phyloP scores from a whole-genome alignment of 768 basidiomycete genomes.

The Multifurca ochricompacta region DNA sequence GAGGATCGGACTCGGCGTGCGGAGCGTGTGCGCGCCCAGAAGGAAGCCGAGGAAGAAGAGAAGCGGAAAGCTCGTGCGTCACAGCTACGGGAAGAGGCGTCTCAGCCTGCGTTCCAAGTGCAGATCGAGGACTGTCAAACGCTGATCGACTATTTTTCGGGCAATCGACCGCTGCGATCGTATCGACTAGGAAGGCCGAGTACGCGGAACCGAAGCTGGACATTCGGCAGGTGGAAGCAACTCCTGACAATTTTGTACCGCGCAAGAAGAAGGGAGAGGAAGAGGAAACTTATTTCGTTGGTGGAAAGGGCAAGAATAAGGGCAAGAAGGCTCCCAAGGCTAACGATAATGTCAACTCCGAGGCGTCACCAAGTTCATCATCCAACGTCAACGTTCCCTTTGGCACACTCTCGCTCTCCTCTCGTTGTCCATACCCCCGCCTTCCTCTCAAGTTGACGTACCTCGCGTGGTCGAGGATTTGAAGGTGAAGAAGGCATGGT shows the following conservation, averaged over 20 bases:
- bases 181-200: constrained; percentile 37
- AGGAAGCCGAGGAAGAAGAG: constrained; percentile 65
- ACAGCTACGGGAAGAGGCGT: constrained; percentile 84
- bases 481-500: constrained; percentile 93
- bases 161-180: constrained; percentile 47
- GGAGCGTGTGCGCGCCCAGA: constrained; percentile 68
- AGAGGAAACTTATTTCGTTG: constrained; percentile 74
- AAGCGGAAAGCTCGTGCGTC: constrained; percentile 76
- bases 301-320: constrained; percentile 52
- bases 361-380: constrained; percentile 30
- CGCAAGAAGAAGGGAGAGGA: constrained; percentile 93
- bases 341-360: constrained; percentile 26
- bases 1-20: constrained; percentile 83
- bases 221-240: constrained; percentile 71
- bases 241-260: constrained; percentile 57
- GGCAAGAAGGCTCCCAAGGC: constrained; percentile 46
- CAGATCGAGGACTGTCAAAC: constrained; percentile 97
- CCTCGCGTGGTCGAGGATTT: constrained; percentile 83
- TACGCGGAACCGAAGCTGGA: constrained; percentile 75
- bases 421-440: constrained; percentile 83
- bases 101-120: constrained; percentile 79
- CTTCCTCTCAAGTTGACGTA: constrained; percentile 66
- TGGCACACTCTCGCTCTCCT: constrained; percentile 84
- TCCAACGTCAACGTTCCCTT: constrained; percentile 68
- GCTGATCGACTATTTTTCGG: constrained; percentile 77